A percentile compares a stretch with the other conserved stretches of the same genome.
Evolutionary conservation across 805 yeast genomes (phyloP).

Genomic region (Yamadazyma takamatsuzukensis): DNA sequence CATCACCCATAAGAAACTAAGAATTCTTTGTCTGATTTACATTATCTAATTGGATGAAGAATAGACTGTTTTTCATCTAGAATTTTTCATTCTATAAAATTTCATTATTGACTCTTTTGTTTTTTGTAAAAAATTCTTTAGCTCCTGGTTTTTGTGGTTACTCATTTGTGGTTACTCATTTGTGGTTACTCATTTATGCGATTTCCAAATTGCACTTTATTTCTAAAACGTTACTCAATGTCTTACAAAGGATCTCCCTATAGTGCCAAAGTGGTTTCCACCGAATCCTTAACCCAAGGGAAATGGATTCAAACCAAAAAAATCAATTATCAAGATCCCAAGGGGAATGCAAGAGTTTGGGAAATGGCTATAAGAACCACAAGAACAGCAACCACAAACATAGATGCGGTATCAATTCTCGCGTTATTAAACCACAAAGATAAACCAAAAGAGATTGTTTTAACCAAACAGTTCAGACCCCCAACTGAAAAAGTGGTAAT

Average conservation of each 20-base stretch:
- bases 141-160: too few relatives aligned
- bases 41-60: too few relatives aligned
- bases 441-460: constrained; percentile 44
- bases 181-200: too few relatives aligned
- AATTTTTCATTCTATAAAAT: too few relatives aligned
- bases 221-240: too few relatives aligned
- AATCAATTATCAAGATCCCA: constrained; percentile 69
- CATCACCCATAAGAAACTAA: too few relatives aligned
- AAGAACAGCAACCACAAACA: constrained; percentile 50
- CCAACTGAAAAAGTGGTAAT: constrained; percentile 86
- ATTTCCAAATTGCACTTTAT: too few relatives aligned
- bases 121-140: too few relatives aligned
- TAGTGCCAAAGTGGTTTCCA: constrained; percentile 26
- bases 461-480: constrained; percentile 91
- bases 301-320: constrained; percentile 55
- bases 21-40: too few relatives aligned
- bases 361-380: constrained; percentile 86
- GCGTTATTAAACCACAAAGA: constrained; percentile 54
- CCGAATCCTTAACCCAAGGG: constrained; percentile 34
- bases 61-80: too few relatives aligned
- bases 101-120: too few relatives aligned
- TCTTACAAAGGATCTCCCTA: constrained; percentile 29
- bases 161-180: too few relatives aligned
- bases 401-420: constrained; percentile 90
- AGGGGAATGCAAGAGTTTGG: constrained; percentile 72